phyloP scores from a whole-genome alignment of 139 green algal genomes.

The Tetraselmis striata region DNA sequence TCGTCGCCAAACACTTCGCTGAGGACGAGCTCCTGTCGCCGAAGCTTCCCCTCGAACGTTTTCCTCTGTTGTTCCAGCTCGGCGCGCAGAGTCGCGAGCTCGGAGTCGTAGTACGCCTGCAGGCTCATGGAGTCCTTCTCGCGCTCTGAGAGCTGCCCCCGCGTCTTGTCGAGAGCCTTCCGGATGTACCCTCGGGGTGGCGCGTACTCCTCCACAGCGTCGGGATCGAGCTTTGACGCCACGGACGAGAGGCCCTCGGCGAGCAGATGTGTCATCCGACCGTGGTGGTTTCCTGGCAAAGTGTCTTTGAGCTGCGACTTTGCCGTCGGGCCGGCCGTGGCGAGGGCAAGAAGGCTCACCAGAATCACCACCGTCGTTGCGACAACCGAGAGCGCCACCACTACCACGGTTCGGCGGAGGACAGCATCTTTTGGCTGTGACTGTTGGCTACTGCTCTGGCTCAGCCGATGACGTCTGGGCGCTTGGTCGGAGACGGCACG shows the following conservation, averaged over 20 bases:
- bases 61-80: neutral
- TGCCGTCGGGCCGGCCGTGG: too few species aligned
- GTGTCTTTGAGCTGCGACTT: neutral
- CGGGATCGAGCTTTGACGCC: neutral
- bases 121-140: neutral
- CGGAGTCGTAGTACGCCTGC: neutral
- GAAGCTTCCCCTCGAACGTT: neutral
- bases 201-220: neutral
- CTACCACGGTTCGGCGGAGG: neutral
- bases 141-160: neutral
- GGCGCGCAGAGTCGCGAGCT: neutral
- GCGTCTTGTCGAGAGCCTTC: neutral
- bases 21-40: neutral
- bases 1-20: neutral
- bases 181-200: neutral
- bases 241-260: neutral
- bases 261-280: neutral
- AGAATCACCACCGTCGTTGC: neutral
- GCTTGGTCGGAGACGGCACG: neutral
- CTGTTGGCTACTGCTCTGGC: neutral
- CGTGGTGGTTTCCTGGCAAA: neutral
- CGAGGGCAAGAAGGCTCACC: neutral
- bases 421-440: neutral
- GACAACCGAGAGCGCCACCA: neutral
- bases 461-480: too few species aligned